Evolutionary conservation across 2,329 filamentous ascomycete species (phyloP), one percentile per base, ranked within the genome.

Genomic region (Fusarium heterosporum): DNA sequence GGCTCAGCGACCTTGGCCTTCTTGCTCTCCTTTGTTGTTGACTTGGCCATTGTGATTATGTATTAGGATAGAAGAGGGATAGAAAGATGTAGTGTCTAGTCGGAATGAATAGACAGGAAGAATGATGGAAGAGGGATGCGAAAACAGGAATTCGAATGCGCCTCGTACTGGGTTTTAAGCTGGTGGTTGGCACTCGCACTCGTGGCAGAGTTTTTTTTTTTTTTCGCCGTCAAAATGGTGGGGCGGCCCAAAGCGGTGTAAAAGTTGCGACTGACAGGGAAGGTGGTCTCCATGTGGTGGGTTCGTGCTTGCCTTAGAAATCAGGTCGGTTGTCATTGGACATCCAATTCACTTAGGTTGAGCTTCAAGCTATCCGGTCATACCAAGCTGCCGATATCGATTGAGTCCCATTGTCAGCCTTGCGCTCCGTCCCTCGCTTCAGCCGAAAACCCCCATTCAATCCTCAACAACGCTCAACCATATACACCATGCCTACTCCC

Each of bases 401-500:
- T 60, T 54, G 54, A 64, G 55, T 60, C 58, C 47, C 61, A 61
- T 60, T 41, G 52, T 57, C 52, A 60, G 46, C 66, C 55, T 60
- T 65, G 55, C 64, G 45, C 61, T 38, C 57, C 65, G 49, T 61
- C 49, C 50, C 46, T 60, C 62, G 58, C 52, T 64, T 51, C 50
- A 54, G 42, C 41, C 56, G 50, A 46, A 46, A 34, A 17, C 48
- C 41, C n/a, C 54, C 48, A 63, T 63, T 48, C 45, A 28, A 59
- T 46, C 61, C 16, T 8, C 48, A 14, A 43, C 46, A 50, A 73
- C 56, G 41, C 45, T 45, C 57, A 66, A 55, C 48, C 53, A 43
- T 55, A 63, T 52, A 30, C 72, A 80, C 75, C 71, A 95, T 95
- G 90, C 92, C 92, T 73, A 95, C 91, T 25, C 91, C 92, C 78